Evolutionary conservation across 805 yeast species (phyloP).

Genomic region (Candida maesae): DNA sequence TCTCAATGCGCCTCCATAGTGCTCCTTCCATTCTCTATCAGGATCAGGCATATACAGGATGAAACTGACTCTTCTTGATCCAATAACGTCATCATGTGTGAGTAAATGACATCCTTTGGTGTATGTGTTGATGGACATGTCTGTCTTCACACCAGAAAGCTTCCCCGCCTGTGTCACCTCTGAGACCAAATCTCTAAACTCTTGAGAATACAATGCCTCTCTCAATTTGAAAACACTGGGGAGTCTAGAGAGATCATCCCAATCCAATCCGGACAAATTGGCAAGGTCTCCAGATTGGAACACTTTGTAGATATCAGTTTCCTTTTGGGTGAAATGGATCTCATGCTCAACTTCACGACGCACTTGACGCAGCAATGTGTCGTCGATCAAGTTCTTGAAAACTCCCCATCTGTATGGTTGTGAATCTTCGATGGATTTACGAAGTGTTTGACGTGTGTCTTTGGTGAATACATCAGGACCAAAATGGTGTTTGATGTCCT

Average conservation of each 20-base stretch:
- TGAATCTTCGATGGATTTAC: conserved; percentile 45
- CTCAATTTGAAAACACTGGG: conserved; percentile 76
- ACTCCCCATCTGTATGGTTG: conserved; percentile 92
- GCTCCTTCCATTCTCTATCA: conserved; percentile 80
- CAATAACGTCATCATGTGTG: conserved; percentile 97
- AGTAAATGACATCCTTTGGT: conserved; percentile 89
- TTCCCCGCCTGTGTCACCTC: conserved; percentile 84
- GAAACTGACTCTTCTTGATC: conserved; percentile 88
- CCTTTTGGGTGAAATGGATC: conserved; percentile 90
- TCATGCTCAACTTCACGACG: conserved; percentile 79
- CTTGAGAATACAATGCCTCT: conserved; percentile 82
- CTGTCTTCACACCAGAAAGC: conserved; percentile 85
- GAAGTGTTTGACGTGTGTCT: conserved; percentile 37
- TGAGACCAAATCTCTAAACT: conserved; percentile 75
- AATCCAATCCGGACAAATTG: conserved; percentile 79
- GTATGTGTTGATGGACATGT: conserved; percentile 88
- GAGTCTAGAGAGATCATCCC: conserved; percentile 67
- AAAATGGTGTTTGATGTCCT: conserved; percentile 40
- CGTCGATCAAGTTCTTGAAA: conserved; percentile 68
- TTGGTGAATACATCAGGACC: conserved; percentile 46
- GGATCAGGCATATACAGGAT: conserved; percentile 93
- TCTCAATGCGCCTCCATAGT: conserved; percentile 90
- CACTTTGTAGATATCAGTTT: conserved; percentile 94
- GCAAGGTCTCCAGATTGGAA: conserved; percentile 89
- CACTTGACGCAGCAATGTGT: conserved; percentile 70